A percentile compares a stretch with the other conserved stretches of the same genome.
phyloP scores from a whole-genome alignment of 805 yeast species.

The Nakazawaea wickerhamii region DNA sequence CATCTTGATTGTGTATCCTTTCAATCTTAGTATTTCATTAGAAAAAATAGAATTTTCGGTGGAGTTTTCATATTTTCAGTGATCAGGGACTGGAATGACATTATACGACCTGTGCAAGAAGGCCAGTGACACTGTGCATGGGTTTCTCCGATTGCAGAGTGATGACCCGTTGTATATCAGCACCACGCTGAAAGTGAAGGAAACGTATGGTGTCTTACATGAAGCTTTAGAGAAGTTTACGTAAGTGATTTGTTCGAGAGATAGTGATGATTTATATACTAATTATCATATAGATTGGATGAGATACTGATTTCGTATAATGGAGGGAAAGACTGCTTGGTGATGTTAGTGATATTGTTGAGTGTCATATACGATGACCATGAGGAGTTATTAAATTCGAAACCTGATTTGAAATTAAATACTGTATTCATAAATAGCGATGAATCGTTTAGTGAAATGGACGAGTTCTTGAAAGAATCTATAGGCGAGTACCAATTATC shows the following conservation, averaged over 20 bases:
- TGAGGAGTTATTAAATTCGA: conserved; percentile 14
- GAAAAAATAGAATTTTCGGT: not conserved
- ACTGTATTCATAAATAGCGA: conserved; percentile 76
- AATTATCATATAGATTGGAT: conserved; percentile 19
- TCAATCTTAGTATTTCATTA: not conserved
- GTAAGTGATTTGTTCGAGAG: no score
- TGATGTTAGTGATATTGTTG: conserved; percentile 70
- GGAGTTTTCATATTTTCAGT: no score
- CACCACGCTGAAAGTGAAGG: conserved; percentile 7
- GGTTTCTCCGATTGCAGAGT: not conserved
- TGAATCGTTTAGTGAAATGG: conserved; percentile 64
- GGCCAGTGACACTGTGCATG: conserved; percentile 9
- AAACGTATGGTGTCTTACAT: conserved; percentile 5
- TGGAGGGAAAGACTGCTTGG: conserved; percentile 96
- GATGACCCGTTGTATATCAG: not conserved
- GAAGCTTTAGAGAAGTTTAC: conserved; percentile 9
- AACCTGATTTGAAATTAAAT: conserved; percentile 32
- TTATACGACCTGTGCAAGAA: conserved; percentile 7
- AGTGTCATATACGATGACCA: conserved; percentile 37
- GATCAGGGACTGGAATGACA: no score
- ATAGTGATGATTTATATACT: no score
- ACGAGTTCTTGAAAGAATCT: conserved; percentile 56
- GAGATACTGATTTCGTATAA: conserved; percentile 81
- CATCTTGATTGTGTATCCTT: conserved; percentile 37
- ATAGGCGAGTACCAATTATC: conserved; percentile 50